These are phyloP conservation scores for Termitomyces sp. DNA, from an alignment of 768 basidiomycete genomes.

Conservation along the genomic window DNA sequence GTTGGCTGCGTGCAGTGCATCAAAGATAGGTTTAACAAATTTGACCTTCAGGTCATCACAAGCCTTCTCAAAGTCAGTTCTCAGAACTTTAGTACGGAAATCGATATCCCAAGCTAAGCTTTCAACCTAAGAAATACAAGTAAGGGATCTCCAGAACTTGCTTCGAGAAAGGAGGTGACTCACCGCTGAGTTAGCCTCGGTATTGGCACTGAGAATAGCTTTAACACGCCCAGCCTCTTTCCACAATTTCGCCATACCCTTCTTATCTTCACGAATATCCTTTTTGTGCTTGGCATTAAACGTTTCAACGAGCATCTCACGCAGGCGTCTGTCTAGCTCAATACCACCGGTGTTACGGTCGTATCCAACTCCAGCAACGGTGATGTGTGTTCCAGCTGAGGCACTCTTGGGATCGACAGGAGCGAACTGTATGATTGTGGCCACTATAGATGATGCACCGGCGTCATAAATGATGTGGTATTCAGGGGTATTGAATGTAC, in stretches of 20 bases:
- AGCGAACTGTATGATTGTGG: conserved; percentile 70
- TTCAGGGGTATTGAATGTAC: conserved; percentile 73
- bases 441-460: conserved; percentile 77
- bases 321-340: conserved; percentile 78
- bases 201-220: conserved; percentile 88
- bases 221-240: conserved; percentile 93
- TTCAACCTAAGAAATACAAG: conserved; percentile 55
- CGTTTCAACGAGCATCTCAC: conserved; percentile 70
- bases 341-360: conserved; percentile 73
- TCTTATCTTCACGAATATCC: conserved; percentile 66
- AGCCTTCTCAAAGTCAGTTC: conserved; percentile 72
- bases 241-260: conserved; percentile 89
- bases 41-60: conserved; percentile 59
- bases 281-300: conserved; percentile 70
- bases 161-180: conserved; percentile 16
- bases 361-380: conserved; percentile 77
- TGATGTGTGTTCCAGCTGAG: conserved; percentile 59
- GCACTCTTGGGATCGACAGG: conserved; percentile 48
- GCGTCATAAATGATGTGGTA: conserved; percentile 93
- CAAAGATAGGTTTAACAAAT: conserved; percentile 68
- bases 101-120: conserved; percentile 88
- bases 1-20: conserved; percentile 64
- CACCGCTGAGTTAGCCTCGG: conserved; percentile 69
- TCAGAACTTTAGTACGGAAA: conserved; percentile 72
- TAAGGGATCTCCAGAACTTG: conserved; percentile 1